phyloP scores from a whole-genome alignment of 2,329 filamentous ascomycete species.

The Fusarium sp. region DNA sequence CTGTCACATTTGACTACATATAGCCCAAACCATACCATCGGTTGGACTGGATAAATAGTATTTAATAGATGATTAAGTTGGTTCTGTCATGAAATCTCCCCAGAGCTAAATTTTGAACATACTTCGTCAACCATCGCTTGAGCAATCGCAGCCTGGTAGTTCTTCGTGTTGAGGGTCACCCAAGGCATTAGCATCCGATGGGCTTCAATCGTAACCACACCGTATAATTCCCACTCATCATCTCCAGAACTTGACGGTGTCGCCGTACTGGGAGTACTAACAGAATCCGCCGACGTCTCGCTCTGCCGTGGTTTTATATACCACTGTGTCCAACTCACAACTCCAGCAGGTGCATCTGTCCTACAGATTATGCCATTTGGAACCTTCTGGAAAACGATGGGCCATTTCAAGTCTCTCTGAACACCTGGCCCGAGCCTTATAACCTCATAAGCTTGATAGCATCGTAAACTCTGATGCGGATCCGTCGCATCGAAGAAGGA shows the following conservation, averaged over 20 bases:
- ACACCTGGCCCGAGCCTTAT: conserved; percentile 53
- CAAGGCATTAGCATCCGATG: conserved; percentile 49
- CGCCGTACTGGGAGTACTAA: conserved; percentile 35
- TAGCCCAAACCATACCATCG: too few relatives aligned
- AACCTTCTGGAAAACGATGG: conserved; percentile 57
- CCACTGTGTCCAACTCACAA: conserved; percentile 55
- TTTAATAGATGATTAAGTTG: too few relatives aligned
- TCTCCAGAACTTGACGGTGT: conserved; percentile 19
- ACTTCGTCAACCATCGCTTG: conserved; percentile 26
- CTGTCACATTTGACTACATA: too few relatives aligned
- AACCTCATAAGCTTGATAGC: conserved; percentile 45
- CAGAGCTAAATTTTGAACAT: conserved; percentile 10
- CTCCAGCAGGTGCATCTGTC: conserved; percentile 54
- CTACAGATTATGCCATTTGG: conserved; percentile 54
- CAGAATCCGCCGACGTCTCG: neutral
- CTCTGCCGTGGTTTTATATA: conserved; percentile 33
- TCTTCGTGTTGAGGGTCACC: conserved; percentile 38
- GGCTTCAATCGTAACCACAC: conserved; percentile 46
- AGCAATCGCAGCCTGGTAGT: conserved; percentile 11
- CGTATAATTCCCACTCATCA: conserved; percentile 46
- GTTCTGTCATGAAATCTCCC: neutral
- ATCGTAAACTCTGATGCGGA: conserved; percentile 48
- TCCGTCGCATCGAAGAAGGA: conserved; percentile 52
- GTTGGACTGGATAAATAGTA: too few relatives aligned
- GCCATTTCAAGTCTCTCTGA: conserved; percentile 53